These are phyloP conservation scores for Lunularia cruciata DNA, from an alignment of 225 moss, liverwort and hornwort species.

Conservation along the genomic window DNA sequence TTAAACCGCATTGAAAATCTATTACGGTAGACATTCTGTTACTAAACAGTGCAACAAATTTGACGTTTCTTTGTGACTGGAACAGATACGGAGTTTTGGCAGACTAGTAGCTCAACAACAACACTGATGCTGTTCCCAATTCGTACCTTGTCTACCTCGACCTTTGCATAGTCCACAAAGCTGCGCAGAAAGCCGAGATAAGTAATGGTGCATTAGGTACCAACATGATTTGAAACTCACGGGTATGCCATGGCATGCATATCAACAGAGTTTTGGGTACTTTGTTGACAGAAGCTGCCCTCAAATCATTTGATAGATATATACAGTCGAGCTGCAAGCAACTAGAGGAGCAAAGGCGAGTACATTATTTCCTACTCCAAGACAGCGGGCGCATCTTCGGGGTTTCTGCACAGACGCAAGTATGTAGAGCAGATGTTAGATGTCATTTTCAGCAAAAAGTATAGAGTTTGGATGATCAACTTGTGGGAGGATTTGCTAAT, in stretches of 20 bases:
- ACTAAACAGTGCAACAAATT: too few species aligned
- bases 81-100: too few species aligned
- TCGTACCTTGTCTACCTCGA: conserved; percentile 85
- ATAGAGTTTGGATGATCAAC: too few species aligned
- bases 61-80: too few species aligned
- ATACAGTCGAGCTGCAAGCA: not conserved
- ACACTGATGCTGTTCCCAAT: not conserved
- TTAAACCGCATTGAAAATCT: too few species aligned
- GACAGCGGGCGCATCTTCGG: conserved; percentile 39
- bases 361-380: conserved; percentile 55
- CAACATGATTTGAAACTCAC: not conserved
- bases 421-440: too few species aligned
- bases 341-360: not conserved
- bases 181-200: conserved; percentile 43
- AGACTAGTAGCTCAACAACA: too few species aligned
- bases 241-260: not conserved
- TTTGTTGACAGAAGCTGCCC: not conserved
- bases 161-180: conserved; percentile 90
- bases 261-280: not conserved
- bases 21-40: too few species aligned
- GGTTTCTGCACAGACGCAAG: conserved; percentile 34
- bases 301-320: not conserved
- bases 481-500: too few species aligned
- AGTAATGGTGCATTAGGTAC: not conserved
- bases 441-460: too few species aligned